Base-by-base conservation (phyloP, 108 stramenopile genomes). In the Fragilariopsis cylindrus region DNA sequence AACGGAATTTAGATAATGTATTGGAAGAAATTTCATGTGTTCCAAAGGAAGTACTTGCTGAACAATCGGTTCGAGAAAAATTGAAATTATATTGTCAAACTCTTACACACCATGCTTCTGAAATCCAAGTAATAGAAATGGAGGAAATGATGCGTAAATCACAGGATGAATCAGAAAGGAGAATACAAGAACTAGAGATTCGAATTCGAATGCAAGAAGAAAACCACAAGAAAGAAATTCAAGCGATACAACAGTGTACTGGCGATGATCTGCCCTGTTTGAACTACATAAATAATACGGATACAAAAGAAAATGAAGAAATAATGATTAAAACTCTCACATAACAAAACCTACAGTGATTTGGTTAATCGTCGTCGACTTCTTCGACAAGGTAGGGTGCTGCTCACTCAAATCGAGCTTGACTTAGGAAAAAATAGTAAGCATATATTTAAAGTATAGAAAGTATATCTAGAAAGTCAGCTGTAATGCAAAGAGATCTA, bases 161-260 rank as follows among this genome's bases (percentile, higher is more conserved):
- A 21, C 63, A 45, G 3, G 63, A 65, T 15, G 63, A 65, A 45
- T 65, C 42, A 21, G 43, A 65, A 45, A 42, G 63, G 44, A 8
- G 41, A 42, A 42, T 60, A 30, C 19, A 9, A 21, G 58, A 65
- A 45, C 15, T 65, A 42, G 63, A 65, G 44, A 1, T 11, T 43
- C 7, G 39, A 45, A 13, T 40, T 8, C 15, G 21, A 65, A 7
- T 11, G 43, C 63, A 65, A 65, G 63, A 65, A 65, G 8, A 65
- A 65, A 42, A 42, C 13, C 21, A 60, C 44, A 42, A 65, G 0
- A 15, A n/a, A 21, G 18, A 60, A 30, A 16, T 60, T 12, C 19
- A 60, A 30, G 8, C 8, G 58, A 16, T 60, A 30, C 11, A n/a
- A 53, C 12, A 53, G 52, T 12, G 52, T 30, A 30, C 30, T 30